These are phyloP conservation scores for Pythium myriotylum DNA, from an alignment of 352 stramenopile species.

Conservation along the genomic window DNA sequence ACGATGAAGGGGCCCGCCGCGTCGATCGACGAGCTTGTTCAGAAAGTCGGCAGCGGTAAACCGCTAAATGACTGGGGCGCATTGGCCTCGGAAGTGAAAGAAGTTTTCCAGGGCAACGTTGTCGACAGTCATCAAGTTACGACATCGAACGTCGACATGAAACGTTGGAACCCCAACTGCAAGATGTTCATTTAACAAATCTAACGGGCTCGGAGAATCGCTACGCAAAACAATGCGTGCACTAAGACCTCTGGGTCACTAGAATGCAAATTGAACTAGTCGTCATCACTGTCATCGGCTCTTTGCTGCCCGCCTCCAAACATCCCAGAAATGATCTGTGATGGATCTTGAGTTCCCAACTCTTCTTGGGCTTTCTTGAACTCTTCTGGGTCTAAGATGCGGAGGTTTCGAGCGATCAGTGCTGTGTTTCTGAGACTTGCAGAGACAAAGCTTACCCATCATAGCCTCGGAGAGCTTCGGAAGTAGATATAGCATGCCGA, in stretches of 20 bases:
- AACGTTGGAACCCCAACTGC: conserved; percentile 76
- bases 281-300: conserved; percentile 73
- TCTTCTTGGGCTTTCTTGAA: conserved; percentile 89
- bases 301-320: conserved; percentile 56
- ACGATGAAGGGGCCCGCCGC: conserved; percentile 51
- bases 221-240: too few species aligned
- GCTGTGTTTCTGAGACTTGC: too few species aligned
- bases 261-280: too few species aligned
- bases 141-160: conserved; percentile 62
- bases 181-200: conserved; percentile 66
- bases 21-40: conserved; percentile 50
- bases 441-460: conserved; percentile 57
- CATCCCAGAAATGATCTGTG: conserved; percentile 69
- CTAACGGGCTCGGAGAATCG: too few species aligned
- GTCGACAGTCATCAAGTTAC: conserved; percentile 68
- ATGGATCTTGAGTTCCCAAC: conserved; percentile 72
- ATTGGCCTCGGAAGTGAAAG: conserved; percentile 39
- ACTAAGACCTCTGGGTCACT: too few species aligned
- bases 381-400: conserved; percentile 71
- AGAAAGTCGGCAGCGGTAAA: conserved; percentile 43
- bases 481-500: conserved; percentile 77
- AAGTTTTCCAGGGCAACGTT: conserved; percentile 43
- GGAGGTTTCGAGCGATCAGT: too few species aligned
- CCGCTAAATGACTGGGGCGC: conserved; percentile 77
- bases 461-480: conserved; percentile 80